phyloP scores from a whole-genome alignment of 805 yeast genomes.

The Priceomyces fermenticarens region DNA sequence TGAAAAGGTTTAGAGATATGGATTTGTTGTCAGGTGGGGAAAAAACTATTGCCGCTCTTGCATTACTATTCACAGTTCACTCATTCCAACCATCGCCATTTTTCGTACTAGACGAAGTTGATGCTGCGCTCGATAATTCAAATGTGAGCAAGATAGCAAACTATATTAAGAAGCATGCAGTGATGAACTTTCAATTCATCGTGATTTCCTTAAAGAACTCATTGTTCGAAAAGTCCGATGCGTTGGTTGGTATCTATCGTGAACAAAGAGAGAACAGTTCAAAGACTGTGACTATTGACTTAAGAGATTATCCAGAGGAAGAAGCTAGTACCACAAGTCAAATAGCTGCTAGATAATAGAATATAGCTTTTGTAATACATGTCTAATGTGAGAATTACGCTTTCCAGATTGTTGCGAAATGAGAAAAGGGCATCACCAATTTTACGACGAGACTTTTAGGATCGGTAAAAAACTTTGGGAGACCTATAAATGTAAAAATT shows the following conservation, averaged over 20 bases:
- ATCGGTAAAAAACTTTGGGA: too few relatives aligned
- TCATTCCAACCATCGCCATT: constrained; percentile 92
- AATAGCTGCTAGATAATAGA: constrained; percentile 1
- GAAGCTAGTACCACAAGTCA: constrained; percentile 12
- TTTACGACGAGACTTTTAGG: too few relatives aligned
- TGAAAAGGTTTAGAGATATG: constrained; percentile 90
- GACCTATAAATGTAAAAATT: too few relatives aligned
- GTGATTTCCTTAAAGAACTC: constrained; percentile 88
- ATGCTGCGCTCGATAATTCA: constrained; percentile 91
- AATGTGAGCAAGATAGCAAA: constrained; percentile 86
- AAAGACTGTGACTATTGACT: constrained; percentile 68
- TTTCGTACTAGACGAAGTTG: constrained; percentile 95
- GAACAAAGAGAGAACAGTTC: constrained; percentile 74
- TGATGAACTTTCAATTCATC: constrained; percentile 82
- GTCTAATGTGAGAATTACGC: too few relatives aligned
- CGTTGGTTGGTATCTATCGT: constrained; percentile 89
- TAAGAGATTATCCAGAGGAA: constrained; percentile 54
- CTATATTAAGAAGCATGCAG: constrained; percentile 72
- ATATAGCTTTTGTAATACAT: neutral
- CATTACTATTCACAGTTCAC: constrained; percentile 86
- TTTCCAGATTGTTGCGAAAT: neutral
- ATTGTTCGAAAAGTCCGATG: constrained; percentile 82
- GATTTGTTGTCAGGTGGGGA: constrained; percentile 95
- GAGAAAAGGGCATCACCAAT: neutral
- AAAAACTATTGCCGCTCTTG: constrained; percentile 93